Percentiles rank a stretch among this genome's conserved stretches.
These are phyloP conservation scores for Diaporthe citri DNA, from an alignment of 2,329 filamentous ascomycete genomes.

Conservation along the genomic window DNA sequence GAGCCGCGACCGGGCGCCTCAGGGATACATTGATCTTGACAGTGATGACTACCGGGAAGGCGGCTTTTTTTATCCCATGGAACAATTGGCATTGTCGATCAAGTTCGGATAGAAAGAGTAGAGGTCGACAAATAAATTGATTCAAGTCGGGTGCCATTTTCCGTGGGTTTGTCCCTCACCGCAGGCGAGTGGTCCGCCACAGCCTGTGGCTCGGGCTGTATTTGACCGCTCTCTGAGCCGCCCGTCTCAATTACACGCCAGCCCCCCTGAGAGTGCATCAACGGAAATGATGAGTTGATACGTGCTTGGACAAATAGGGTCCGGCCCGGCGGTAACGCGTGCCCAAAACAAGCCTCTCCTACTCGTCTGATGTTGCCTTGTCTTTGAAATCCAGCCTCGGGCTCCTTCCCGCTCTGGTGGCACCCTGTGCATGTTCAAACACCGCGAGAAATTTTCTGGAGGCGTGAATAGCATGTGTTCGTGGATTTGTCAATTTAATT, in stretches of 20 bases:
- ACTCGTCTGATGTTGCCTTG: neutral
- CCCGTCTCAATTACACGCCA: no score
- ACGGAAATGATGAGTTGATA: neutral
- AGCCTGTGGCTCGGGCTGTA: no score
- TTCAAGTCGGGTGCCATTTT: no score
- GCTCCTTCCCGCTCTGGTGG: neutral
- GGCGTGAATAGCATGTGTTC: no score
- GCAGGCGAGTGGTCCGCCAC: no score
- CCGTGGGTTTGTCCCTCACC: no score
- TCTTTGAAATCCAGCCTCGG: neutral
- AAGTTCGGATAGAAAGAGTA: neutral
- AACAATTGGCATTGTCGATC: neutral
- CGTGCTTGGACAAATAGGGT: neutral
- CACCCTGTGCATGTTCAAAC: neutral
- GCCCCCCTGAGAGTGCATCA: no score
- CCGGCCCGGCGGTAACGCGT: neutral
- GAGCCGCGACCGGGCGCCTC: neutral
- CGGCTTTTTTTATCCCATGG: neutral
- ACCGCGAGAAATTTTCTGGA: no score
- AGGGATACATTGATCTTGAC: neutral
- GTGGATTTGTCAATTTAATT: neutral
- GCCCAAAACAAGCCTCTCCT: neutral
- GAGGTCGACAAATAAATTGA: no score
- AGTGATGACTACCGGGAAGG: neutral
- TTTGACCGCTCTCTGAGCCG: no score